A percentile compares a stretch with the other conserved stretches of the same genome.
phyloP scores from a whole-genome alignment of 371 early-diverging fungal species.

The Paraphysoderma sedebokerense region DNA sequence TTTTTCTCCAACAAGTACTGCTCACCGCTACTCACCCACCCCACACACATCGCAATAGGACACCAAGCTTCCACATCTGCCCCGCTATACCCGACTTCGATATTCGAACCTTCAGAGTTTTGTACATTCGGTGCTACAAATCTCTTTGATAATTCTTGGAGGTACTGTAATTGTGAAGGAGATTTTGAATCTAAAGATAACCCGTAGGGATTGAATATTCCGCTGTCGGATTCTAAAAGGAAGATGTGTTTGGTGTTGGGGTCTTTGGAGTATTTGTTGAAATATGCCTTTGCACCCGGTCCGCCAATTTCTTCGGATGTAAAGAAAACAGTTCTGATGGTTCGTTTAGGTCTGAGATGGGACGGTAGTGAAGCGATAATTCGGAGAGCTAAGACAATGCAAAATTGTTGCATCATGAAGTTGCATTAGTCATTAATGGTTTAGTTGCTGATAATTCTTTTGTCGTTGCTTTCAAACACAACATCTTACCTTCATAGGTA shows the following conservation, averaged over 20 bases:
- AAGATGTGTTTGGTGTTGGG: conserved; percentile 18
- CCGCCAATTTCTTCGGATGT: conserved; percentile 33
- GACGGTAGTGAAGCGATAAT: background rate
- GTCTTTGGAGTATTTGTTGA: conserved; percentile 17
- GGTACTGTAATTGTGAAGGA: background rate
- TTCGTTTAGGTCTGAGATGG: conserved; percentile 22
- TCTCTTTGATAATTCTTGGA: too few species aligned
- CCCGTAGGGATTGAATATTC: conserved; percentile 33
- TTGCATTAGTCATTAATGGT: too few species aligned
- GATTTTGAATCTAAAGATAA: conserved; percentile 7
- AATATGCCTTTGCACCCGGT: conserved; percentile 28
- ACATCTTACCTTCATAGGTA: background rate
- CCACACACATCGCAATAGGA: background rate
- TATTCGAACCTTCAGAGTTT: background rate
- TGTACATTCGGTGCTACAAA: background rate
- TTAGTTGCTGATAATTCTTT: too few species aligned
- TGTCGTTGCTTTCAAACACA: too few species aligned
- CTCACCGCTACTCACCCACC: background rate
- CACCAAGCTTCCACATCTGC: background rate
- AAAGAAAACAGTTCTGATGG: conserved; percentile 35
- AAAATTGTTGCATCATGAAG: too few species aligned
- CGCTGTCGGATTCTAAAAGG: conserved; percentile 33
- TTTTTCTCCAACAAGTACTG: background rate
- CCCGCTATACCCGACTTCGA: background rate
- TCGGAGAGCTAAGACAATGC: background rate